These are phyloP conservation scores for Suillus clintonianus DNA, from an alignment of 768 basidiomycete species.

Conservation along the genomic window DNA sequence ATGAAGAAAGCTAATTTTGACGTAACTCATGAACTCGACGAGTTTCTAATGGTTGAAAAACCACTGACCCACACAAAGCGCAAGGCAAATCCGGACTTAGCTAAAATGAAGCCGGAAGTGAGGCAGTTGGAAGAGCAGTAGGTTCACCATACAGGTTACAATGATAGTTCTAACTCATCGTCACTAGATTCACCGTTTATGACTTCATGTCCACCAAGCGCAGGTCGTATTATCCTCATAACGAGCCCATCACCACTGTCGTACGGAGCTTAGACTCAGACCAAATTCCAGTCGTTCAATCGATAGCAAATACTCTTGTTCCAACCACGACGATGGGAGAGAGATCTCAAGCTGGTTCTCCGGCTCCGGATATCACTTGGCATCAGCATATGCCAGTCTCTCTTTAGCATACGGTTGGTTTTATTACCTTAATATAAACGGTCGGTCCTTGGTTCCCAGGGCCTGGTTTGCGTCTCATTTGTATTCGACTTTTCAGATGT, in stretches of 20 bases:
- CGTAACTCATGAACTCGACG: constrained; percentile 94
- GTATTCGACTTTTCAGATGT: neutral
- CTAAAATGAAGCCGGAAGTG: constrained; percentile 89
- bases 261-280: constrained; percentile 32
- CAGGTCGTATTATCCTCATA: constrained; percentile 87
- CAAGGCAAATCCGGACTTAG: constrained; percentile 82
- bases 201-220: constrained; percentile 76
- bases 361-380: constrained; percentile 28
- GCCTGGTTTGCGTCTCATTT: neutral
- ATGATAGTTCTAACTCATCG: constrained; percentile 1
- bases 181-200: constrained; percentile 80
- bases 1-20: constrained; percentile 98
- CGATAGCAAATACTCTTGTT: constrained; percentile 40
- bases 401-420: constrained; percentile 18
- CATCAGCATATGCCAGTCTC: constrained; percentile 49
- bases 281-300: constrained; percentile 29
- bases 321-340: constrained; percentile 47
- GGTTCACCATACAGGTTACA: constrained; percentile 24
- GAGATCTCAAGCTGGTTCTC: constrained; percentile 44
- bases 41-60: constrained; percentile 96
- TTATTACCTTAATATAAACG: constrained; percentile 1
- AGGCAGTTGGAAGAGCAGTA: constrained; percentile 93
- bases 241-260: constrained; percentile 54
- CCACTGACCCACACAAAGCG: constrained; percentile 94
- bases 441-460: neutral